Percentiles rank a stretch among this genome's conserved stretches.
These are phyloP conservation scores for Rhypophila decipiens DNA, from an alignment of 495 filamentous ascomycete species.

Conservation along the genomic window DNA sequence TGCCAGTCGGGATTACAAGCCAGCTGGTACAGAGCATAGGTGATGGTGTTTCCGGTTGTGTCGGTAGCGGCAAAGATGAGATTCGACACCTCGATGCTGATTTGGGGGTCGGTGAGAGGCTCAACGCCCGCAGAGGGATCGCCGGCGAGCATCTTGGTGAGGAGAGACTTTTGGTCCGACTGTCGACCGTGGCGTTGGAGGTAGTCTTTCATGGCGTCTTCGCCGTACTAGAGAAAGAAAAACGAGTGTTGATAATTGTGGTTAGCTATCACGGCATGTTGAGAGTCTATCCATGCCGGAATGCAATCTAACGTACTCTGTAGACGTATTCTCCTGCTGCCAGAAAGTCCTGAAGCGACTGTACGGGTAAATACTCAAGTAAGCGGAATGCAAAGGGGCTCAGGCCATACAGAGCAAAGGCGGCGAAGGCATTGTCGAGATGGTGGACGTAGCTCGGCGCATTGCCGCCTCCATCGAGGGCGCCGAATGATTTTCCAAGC, in stretches of 20 bases:
- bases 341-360: conserved; percentile 3
- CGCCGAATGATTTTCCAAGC: conserved; percentile 2
- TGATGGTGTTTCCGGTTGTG: conserved; percentile 17
- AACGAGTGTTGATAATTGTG: too few relatives aligned
- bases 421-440: conserved; percentile 6
- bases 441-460: conserved; percentile 3
- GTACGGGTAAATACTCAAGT: conserved; percentile 3
- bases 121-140: conserved; percentile 8
- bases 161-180: conserved; percentile 5
- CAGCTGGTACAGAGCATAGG: conserved; percentile 18
- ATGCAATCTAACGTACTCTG: not conserved
- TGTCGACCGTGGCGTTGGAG: conserved; percentile 7
- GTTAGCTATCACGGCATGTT: too few relatives aligned
- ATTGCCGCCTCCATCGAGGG: conserved; percentile 2
- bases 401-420: not conserved
- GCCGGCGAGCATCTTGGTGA: conserved; percentile 17
- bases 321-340: conserved; percentile 4
- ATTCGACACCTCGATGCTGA: conserved; percentile 18
- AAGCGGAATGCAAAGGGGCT: not conserved
- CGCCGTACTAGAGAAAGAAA: conserved; percentile 11
- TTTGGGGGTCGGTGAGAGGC: conserved; percentile 15
- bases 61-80: conserved; percentile 18
- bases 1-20: conserved; percentile 16
- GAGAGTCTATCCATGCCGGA: not conserved
- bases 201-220: conserved; percentile 11